Evolutionary conservation across 257 asterid species (phyloP), one percentile per base, ranked within the genome.

Genomic region (Agastache rugosa): DNA sequence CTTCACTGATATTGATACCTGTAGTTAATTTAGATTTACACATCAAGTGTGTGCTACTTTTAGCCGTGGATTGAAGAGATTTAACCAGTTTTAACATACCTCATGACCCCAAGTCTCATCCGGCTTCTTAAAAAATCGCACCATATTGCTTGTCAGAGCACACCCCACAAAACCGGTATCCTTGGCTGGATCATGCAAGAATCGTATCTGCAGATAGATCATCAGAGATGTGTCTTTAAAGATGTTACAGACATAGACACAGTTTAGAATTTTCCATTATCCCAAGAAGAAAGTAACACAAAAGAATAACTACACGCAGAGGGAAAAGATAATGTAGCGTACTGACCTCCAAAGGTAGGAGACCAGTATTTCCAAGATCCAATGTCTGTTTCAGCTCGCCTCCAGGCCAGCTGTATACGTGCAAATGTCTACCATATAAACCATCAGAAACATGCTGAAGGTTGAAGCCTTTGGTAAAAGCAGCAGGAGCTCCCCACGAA

Each of bases 401-500:
- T 63, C 71, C 97, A 1, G 98, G 99, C 99, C 99, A 95, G 79
- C 89, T 89, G 71, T 95, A 95, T 2, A 95, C 92, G 41, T 90
- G 96, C 88, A 95, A 85, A 84, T 95, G 99, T 17, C 94, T 84
- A 48, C 99, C 98, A 5, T 95, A 95, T 65, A 86, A 85, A 25
- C 99, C 99, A 53, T 88, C 91, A 0, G 97, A 64, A 74, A 95
- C 98, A 79, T 95, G 89, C 84, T 95, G 85, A 66, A 81, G 98
- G 82, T 92, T 61, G 80, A 95, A 95, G 58, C 99, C 98, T 78
- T 84, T 89, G 25, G 96, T 90, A 79, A 95, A 95, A 72, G 98
- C 98, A 22, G 88, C 63, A 23, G 99, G 99, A 39, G 97, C 97
- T 56, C 99, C 99, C 99, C 98, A 95, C 3, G 98, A 88, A 63